A percentile compares a stretch with the other conserved stretches of the same genome.
phyloP scores from a whole-genome alignment of 225 moss, liverwort and hornwort genomes.

The Takakia lepidozioides region DNA sequence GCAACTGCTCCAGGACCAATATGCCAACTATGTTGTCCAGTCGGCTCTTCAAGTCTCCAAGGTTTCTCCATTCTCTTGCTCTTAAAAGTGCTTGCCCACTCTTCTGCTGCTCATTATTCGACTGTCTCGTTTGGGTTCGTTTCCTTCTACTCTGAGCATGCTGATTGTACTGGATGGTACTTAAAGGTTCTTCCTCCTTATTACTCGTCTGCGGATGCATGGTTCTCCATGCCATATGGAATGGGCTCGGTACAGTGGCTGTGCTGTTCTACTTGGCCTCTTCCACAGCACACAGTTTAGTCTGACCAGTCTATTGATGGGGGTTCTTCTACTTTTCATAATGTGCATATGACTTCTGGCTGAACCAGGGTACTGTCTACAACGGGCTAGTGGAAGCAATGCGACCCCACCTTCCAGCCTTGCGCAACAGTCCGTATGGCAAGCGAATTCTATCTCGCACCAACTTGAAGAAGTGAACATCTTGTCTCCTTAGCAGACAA shows the following conservation, averaged over 20 bases:
- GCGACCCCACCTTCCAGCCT: conserved; percentile 85
- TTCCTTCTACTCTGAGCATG: conserved; percentile 4
- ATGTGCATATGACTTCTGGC: conserved; percentile 1
- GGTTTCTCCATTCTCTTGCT: conserved; percentile 26
- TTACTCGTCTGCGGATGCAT: too few species aligned
- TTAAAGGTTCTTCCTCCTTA: too few species aligned
- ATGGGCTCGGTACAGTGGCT: too few species aligned
- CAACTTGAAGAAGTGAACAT: conserved; percentile 80
- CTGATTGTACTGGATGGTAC: too few species aligned
- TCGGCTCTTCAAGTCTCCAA: conserved; percentile 91
- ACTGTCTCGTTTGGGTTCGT: neutral
- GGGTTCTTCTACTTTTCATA: too few species aligned
- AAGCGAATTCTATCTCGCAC: conserved; percentile 94
- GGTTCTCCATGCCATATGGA: too few species aligned
- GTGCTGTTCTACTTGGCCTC: too few species aligned
- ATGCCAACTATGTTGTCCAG: conserved; percentile 93
- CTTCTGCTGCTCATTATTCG: neutral
- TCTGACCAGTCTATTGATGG: too few species aligned
- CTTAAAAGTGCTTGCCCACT: neutral
- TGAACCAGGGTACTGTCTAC: conserved; percentile 68
- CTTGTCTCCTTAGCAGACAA: conserved; percentile 5
- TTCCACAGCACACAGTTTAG: too few species aligned
- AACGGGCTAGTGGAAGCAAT: conserved; percentile 93
- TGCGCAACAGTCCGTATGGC: conserved; percentile 95
- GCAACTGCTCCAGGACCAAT: conserved; percentile 92